Evolutionary conservation across 2,329 filamentous ascomycete species (phyloP).

Genomic region (Aotearoamyces nothofagi): DNA sequence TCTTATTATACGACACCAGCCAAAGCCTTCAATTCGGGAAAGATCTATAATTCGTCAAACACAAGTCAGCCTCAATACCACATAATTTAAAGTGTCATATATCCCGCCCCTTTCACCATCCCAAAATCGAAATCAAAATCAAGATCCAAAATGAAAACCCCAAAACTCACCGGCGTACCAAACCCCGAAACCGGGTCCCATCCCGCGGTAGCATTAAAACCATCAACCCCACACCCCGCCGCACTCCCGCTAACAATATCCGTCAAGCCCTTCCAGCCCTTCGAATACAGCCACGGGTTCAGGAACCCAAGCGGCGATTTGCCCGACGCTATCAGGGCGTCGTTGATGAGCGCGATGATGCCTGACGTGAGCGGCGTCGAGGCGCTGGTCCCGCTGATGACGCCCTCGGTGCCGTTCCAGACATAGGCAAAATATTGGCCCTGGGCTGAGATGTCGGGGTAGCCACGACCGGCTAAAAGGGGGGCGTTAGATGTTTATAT

Average conservation of each 20-base stretch:
- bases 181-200: constrained; percentile 33
- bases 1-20: too few species aligned
- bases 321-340: constrained; percentile 34
- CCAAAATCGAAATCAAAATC: too few species aligned
- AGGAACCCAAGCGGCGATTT: constrained; percentile 34
- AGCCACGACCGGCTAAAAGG: too few species aligned
- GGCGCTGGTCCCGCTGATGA: constrained; percentile 35
- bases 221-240: constrained; percentile 20
- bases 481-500: too few species aligned
- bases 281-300: constrained; percentile 43
- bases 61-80: too few species aligned
- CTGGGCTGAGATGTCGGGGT: constrained; percentile 39
- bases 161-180: constrained; percentile 31
- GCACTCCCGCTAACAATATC: constrained; percentile 27
- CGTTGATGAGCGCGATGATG: constrained; percentile 46
- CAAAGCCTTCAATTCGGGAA: too few species aligned
- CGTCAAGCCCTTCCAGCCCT: constrained; percentile 29
- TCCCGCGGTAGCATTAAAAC: constrained; percentile 22
- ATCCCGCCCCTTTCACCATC: too few species aligned
- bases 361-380: constrained; percentile 41
- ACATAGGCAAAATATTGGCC: constrained; percentile 38
- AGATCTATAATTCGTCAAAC: too few species aligned
- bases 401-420: constrained; percentile 18
- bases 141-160: too few species aligned
- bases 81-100: too few species aligned